Conservation (phyloP, 2,329 filamentous ascomycete species). For the Stagonosporopsis vannaccii region DNA sequence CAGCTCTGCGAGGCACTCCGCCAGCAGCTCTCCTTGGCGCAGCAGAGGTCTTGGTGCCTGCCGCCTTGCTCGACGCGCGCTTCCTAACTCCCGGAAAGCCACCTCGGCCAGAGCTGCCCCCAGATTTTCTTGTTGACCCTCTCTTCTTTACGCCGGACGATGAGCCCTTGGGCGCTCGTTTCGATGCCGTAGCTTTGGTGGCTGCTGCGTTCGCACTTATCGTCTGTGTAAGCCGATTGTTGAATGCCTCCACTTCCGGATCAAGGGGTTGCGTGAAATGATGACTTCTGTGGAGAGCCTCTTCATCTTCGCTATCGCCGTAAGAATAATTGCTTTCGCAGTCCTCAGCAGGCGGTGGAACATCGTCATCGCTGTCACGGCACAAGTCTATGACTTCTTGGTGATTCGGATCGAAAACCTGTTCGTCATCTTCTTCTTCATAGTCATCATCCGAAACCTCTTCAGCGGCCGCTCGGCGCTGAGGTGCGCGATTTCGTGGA, state of each 20-base stretch:
- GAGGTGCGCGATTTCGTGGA: conserved; percentile 22
- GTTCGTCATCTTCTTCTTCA: conserved; percentile 48
- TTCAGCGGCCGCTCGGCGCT: conserved; percentile 26
- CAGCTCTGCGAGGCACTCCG: conserved; percentile 20
- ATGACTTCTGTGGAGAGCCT: conserved; percentile 34
- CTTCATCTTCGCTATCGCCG: conserved; percentile 33
- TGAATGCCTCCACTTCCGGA: conserved; percentile 41
- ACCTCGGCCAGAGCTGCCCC: conserved; percentile 20
- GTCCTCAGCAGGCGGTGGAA: conserved; percentile 17
- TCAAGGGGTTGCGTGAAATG: conserved; percentile 38
- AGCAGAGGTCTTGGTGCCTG: conserved; percentile 19
- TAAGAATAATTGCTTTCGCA: conserved; percentile 32
- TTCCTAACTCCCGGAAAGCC: conserved; percentile 30
- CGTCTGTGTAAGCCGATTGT: conserved; percentile 35
- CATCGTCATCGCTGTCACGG: conserved; percentile 44
- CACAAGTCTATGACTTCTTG: conserved; percentile 57
- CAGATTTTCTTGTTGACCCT: conserved; percentile 25
- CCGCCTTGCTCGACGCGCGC: conserved; percentile 19
- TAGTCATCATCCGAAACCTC: conserved; percentile 48
- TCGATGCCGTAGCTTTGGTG: conserved; percentile 20
- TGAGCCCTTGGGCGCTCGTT: conserved; percentile 25
- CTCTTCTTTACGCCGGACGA: conserved; percentile 29
- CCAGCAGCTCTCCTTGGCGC: conserved; percentile 20
- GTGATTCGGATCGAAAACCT: conserved; percentile 58
- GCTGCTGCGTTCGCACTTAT: conserved; percentile 21